Evolutionary conservation across 441 rosid genomes (phyloP).

Genomic region (Eruca vesicaria): DNA sequence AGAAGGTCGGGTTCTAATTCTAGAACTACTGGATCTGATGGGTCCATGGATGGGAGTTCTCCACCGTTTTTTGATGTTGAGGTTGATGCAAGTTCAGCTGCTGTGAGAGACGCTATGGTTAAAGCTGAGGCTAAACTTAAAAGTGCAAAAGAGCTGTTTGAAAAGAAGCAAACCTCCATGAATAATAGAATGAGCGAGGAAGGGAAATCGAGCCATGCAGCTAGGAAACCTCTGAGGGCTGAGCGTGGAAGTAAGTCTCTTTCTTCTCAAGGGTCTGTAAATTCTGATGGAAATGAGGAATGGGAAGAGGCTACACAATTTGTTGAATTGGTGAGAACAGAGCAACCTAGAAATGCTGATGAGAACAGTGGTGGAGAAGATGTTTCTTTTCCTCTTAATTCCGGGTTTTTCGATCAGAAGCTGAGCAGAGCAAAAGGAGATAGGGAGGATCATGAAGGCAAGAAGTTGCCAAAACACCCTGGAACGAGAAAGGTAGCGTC

Average conservation of each 20-base stretch:
- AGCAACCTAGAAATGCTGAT: slow-evolving; percentile 44
- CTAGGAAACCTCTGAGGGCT: slow-evolving; percentile 38
- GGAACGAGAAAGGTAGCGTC: slow-evolving; percentile 20
- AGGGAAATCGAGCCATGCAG: slow-evolving; percentile 35
- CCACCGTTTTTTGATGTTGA: slow-evolving; percentile 85
- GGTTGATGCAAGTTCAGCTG: slow-evolving; percentile 84
- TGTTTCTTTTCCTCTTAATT: slow-evolving; percentile 24
- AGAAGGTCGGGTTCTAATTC: slow-evolving; percentile 35
- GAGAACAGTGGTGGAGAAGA: slow-evolving; percentile 44
- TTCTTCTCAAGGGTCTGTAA: slow-evolving; percentile 46
- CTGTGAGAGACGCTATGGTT: slow-evolving; percentile 80
- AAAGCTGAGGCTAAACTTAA: slow-evolving; percentile 72
- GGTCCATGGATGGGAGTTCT: slow-evolving; percentile 47
- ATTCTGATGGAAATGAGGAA: slow-evolving; percentile 54
- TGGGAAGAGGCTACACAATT: slow-evolving; percentile 76
- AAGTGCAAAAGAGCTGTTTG: slow-evolving; percentile 65
- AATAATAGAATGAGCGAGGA: slow-evolving; percentile 39
- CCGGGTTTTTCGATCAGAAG: slow-evolving; percentile 42
- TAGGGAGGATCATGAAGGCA: slow-evolving; percentile 20
- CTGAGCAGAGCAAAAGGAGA: slow-evolving; percentile 34
- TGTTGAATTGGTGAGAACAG: slow-evolving; percentile 65
- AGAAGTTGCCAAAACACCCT: slow-evolving; percentile 21
- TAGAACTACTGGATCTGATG: slow-evolving; percentile 44
- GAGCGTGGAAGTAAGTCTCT: slow-evolving; percentile 42
- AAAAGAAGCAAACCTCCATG: slow-evolving; percentile 42